These are phyloP conservation scores for Eucalyptus pumila DNA, from an alignment of 345 rosid genomes.

Conservation along the genomic window DNA sequence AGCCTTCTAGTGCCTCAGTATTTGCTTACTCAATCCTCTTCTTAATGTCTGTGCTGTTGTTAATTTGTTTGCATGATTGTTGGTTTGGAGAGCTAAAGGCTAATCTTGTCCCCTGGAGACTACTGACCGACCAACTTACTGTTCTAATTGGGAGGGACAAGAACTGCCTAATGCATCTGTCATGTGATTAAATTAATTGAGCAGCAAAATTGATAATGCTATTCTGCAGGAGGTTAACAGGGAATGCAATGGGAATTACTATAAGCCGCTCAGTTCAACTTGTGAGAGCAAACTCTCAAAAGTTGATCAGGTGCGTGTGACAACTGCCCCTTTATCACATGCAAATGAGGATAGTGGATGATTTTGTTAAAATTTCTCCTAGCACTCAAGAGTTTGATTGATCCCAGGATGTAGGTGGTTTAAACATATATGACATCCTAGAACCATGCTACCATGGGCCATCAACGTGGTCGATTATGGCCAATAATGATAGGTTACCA, in stretches of 20 bases:
- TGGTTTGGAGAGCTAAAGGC: neutral
- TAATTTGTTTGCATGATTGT: neutral
- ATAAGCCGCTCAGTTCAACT: neutral
- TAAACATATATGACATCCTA: constrained; percentile 64
- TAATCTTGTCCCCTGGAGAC: neutral
- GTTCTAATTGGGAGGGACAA: neutral
- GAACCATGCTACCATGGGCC: constrained; percentile 68
- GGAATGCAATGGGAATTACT: constrained; percentile 51
- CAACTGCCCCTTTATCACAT: neutral
- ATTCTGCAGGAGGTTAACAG: constrained; percentile 41
- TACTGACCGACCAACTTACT: neutral
- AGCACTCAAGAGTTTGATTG: neutral
- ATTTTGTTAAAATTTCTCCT: neutral
- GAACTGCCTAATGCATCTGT: neutral
- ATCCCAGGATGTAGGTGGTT: constrained; percentile 26
- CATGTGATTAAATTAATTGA: neutral
- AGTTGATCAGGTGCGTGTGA: constrained; percentile 24
- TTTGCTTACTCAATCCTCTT: neutral
- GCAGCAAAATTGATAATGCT: neutral
- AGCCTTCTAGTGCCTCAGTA: neutral
- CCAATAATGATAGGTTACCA: constrained; percentile 8
- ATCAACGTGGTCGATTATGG: neutral
- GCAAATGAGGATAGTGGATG: neutral
- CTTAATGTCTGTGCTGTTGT: neutral
- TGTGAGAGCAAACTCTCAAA: constrained; percentile 21